Evolutionary conservation across 805 yeast genomes (phyloP).

Genomic region (Gaillardinia entomophila): DNA sequence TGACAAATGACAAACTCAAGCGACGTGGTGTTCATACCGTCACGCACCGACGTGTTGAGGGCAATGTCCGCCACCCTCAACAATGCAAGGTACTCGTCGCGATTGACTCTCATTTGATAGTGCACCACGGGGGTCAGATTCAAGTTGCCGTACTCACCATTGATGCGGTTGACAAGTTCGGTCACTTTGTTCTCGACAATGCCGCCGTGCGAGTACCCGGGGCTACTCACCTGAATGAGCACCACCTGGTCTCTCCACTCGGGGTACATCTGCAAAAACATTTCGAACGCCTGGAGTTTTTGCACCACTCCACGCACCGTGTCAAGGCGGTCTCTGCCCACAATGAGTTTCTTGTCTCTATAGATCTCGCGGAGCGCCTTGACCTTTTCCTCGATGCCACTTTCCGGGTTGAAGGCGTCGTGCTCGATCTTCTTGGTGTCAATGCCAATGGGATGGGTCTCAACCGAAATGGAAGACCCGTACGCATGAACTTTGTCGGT

Average conservation of each 20-base stretch:
- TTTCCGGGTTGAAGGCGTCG: slow-evolving; percentile 44
- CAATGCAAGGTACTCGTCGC: slow-evolving; percentile 84
- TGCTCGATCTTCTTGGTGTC: slow-evolving; percentile 64
- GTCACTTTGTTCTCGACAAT: slow-evolving; percentile 75
- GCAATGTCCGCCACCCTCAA: slow-evolving; percentile 88
- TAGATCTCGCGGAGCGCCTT: slow-evolving; percentile 58
- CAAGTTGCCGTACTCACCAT: slow-evolving; percentile 77
- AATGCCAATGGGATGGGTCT: slow-evolving; percentile 83
- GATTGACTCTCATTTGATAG: slow-evolving; percentile 82
- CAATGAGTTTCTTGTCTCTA: slow-evolving; percentile 66
- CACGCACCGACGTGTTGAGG: slow-evolving; percentile 83
- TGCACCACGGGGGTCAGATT: slow-evolving; percentile 87
- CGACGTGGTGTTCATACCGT: slow-evolving; percentile 95
- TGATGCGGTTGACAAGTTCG: slow-evolving; percentile 77
- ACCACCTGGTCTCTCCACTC: slow-evolving; percentile 87
- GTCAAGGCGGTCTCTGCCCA: slow-evolving; percentile 93
- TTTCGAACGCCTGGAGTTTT: slow-evolving; percentile 85
- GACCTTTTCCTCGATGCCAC: slow-evolving; percentile 56
- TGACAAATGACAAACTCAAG: slow-evolving; percentile 88
- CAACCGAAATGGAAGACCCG: slow-evolving; percentile 71
- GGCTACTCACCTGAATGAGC: slow-evolving; percentile 86
- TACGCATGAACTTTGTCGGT: slow-evolving; percentile 57
- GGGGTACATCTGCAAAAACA: slow-evolving; percentile 84
- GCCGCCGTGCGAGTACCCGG: slow-evolving; percentile 55
- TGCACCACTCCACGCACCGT: slow-evolving; percentile 90